Evolutionary conservation across 2,329 filamentous ascomycete genomes (phyloP), one percentile per base, ranked within the genome.

Genomic region (Alternaria angustiovoidea): DNA sequence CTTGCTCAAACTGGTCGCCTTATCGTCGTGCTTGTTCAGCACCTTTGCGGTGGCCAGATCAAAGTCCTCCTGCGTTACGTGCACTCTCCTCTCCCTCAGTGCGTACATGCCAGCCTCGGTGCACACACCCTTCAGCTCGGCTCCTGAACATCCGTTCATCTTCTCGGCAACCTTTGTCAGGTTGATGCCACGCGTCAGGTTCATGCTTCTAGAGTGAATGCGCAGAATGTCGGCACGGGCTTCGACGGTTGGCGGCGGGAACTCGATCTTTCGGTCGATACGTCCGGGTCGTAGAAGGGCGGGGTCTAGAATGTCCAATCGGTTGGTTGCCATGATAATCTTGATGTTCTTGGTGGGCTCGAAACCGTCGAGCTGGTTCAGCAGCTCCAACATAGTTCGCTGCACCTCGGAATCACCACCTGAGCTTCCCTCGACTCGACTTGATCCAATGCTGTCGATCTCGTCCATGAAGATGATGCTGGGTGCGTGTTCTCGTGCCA

Each of bases 401-500:
- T 99, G 95, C 54, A 99, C 95, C 81, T 99, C 95, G 1, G 94
- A 97, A 78, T 99, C 95, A 75, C 95, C 95, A 54, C 94, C 94
- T 20, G 92, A 96, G 59, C 92, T 96, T 26, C 94, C 94, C 78
- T 99, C 95, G 54, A 99, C 94, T 81, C 95, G 92, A 62, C 93
- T 97, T 34, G 94, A 97, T 66, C 95, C 95, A 81, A 99, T 99
- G 70, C 92, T 96, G 84, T 99, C 95, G 80, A 99, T 98, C 81
- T 99, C 95, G 80, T 99, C 95, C 95, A 99, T 99, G 85, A 99
- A 99, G 81, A 99, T 99, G 82, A 99, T 99, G 69, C 92, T 96
- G 22, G 95, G 95, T 1, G 95, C 95, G 74, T 99, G 95, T 79
- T 99, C 95, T 81, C 95, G 88, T 28, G 95, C 95, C 95, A 99